These are phyloP conservation scores for Geosmithia putterillii DNA, from an alignment of 2,329 filamentous ascomycete species.

Conservation along the genomic window DNA sequence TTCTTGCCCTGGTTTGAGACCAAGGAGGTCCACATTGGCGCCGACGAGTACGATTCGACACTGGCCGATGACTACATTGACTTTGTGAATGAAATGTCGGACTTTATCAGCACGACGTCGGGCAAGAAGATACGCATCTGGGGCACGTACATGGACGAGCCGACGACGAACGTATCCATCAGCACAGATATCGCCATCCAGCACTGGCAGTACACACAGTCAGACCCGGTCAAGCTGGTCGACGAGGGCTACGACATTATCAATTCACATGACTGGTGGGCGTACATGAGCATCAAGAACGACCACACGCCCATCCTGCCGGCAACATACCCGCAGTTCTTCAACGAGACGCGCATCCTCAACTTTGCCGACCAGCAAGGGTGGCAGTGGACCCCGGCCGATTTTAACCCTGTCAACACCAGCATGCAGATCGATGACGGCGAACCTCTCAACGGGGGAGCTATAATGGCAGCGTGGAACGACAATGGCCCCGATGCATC, in stretches of 20 bases:
- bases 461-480: constrained; percentile 32
- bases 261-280: constrained; percentile 39
- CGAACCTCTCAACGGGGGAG: constrained; percentile 17
- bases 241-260: constrained; percentile 22
- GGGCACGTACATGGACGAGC: constrained; percentile 36
- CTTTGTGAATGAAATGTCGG: constrained; percentile 29
- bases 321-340: constrained; percentile 31
- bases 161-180: constrained; percentile 21
- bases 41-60: constrained; percentile 36
- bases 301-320: constrained; percentile 32
- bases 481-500: constrained; percentile 34
- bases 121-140: constrained; percentile 38
- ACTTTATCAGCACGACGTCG: constrained; percentile 28
- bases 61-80: constrained; percentile 35
- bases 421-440: constrained; percentile 21
- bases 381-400: constrained; percentile 32
- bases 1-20: constrained; percentile 43
- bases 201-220: constrained; percentile 36
- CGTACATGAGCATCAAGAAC: constrained; percentile 42
- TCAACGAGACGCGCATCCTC: constrained; percentile 27
- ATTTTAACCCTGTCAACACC: constrained; percentile 28
- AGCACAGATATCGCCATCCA: constrained; percentile 26
- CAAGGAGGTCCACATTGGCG: constrained; percentile 42
- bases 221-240: constrained; percentile 27
- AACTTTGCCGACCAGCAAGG: constrained; percentile 26